A percentile compares a stretch with the other conserved stretches of the same genome.
Conservation (phyloP, 208 protist genomes). For the Trichomonas gallinae region DNA sequence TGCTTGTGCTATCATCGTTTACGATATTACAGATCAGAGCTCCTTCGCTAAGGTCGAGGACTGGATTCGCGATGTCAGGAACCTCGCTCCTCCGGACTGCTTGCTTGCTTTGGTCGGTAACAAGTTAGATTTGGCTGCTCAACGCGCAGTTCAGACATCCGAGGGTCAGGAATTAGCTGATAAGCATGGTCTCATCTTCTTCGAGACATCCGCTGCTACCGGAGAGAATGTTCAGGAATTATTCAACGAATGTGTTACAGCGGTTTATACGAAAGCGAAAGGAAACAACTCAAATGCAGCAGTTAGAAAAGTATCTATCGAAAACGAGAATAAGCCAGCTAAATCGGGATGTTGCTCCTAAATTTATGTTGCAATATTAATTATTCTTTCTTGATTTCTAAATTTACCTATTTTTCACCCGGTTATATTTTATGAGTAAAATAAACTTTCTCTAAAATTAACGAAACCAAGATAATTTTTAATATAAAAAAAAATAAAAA, state of each 20-base stretch:
- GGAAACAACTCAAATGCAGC: not conserved
- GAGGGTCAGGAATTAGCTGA: not conserved
- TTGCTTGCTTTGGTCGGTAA: not conserved
- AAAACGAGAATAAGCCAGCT: not conserved
- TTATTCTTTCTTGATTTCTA: not conserved
- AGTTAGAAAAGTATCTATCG: not conserved
- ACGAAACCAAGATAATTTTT: too few relatives aligned
- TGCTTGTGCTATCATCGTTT: constrained; percentile 6
- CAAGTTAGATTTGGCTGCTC: not conserved
- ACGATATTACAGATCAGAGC: not conserved
- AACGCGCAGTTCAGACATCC: not conserved
- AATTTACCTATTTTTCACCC: too few relatives aligned
- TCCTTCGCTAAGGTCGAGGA: not conserved
- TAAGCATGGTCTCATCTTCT: not conserved
- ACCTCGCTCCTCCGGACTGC: not conserved
- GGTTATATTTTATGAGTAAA: too few relatives aligned
- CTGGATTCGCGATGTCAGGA: not conserved
- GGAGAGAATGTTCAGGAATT: not conserved
- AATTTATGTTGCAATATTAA: not conserved
- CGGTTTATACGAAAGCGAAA: not conserved
- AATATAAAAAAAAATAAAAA: too few relatives aligned
- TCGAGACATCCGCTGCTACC: not conserved
- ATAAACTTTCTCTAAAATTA: too few relatives aligned
- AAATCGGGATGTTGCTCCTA: not conserved
- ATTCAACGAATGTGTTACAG: not conserved